Conservation (phyloP, 257 asterid genomes). For the Solanum bulbocastanum region DNA sequence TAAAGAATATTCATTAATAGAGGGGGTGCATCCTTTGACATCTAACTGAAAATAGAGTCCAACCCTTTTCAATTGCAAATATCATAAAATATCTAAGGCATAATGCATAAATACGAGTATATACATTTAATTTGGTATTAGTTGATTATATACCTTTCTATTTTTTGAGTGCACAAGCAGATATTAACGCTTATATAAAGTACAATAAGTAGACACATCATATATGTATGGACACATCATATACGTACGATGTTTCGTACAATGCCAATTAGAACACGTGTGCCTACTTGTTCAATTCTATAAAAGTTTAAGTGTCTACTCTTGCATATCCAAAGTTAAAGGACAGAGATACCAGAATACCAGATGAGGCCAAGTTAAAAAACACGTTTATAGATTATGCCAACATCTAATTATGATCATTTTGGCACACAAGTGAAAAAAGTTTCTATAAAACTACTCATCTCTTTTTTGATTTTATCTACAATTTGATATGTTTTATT, state of each 20-base stretch:
- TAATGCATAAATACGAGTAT: neutral
- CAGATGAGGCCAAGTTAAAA: too few species aligned
- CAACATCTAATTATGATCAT: neutral
- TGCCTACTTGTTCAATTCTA: too few species aligned
- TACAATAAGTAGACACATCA: neutral
- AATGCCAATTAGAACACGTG: too few species aligned
- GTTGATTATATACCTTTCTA: too few species aligned
- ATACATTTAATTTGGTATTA: neutral
- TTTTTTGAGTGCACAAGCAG: neutral
- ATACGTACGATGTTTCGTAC: too few species aligned
- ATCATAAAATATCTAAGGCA: too few species aligned
- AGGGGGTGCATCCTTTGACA: neutral
- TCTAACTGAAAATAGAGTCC: neutral
- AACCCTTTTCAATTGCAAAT: too few species aligned
- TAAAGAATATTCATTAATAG: neutral
- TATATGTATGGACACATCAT: neutral
- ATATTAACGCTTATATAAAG: neutral
- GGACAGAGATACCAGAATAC: fast-evolving
- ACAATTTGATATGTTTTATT: neutral
- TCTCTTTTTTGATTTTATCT: neutral
- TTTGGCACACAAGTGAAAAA: neutral
- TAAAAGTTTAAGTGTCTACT: too few species aligned
- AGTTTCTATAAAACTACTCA: neutral
- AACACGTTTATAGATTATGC: too few species aligned
- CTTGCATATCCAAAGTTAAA: too few species aligned